These are phyloP conservation scores for Fusarium sp. DNA, from an alignment of 2,329 filamentous ascomycete species.

Conservation along the genomic window DNA sequence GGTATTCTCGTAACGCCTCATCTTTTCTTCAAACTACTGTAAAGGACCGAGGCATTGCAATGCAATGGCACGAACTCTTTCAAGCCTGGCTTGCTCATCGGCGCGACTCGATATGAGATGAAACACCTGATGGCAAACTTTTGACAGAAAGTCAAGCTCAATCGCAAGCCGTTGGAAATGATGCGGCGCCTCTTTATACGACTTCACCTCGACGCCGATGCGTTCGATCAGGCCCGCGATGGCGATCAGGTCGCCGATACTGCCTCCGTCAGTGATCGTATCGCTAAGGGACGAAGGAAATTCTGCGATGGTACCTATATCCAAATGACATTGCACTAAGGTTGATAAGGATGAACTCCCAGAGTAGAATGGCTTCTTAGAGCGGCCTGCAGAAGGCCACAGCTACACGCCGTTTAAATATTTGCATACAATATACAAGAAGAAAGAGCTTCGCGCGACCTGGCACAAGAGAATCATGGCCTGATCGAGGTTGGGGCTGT, in stretches of 20 bases:
- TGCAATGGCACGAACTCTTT: not conserved
- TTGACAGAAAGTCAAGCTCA: not conserved
- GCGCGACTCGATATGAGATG: not conserved
- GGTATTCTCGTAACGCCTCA: not conserved
- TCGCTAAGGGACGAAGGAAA: not conserved
- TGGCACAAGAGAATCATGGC: not conserved
- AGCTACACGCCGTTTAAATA: not conserved
- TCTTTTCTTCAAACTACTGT: not conserved
- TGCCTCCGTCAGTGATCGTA: too few species aligned
- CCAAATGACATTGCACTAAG: not conserved
- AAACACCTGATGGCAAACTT: not conserved
- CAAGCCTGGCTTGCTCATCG: not conserved
- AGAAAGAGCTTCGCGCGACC: not conserved
- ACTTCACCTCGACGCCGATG: not conserved
- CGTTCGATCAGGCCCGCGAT: not conserved
- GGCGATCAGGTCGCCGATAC: not conserved
- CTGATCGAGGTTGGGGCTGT: not conserved
- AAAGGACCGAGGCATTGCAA: not conserved
- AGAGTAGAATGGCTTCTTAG: not conserved
- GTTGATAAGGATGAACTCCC: not conserved
- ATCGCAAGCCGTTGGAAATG: not conserved
- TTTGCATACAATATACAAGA: not conserved
- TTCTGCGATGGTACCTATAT: not conserved
- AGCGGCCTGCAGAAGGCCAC: not conserved
- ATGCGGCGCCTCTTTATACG: not conserved